Base-by-base conservation (phyloP, 2,329 filamentous ascomycete genomes). In the Alternaria sp. region DNA sequence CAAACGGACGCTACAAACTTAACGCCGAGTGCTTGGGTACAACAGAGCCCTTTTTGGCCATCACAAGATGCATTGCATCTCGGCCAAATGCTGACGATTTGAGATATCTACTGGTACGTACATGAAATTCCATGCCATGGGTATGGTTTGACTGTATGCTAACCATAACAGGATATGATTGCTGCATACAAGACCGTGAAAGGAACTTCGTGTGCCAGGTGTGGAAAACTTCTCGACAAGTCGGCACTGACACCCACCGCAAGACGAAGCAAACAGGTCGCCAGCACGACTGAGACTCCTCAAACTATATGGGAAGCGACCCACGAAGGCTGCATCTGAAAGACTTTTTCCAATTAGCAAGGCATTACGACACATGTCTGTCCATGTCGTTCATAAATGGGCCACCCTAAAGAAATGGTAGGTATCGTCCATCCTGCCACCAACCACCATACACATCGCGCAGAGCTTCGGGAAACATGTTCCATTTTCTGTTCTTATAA, bases 101-200 rank as follows among this genome's bases (percentile, higher is more conserved):
- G 38, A 67, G 61, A 34, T 66, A 73, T 66, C 55, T 78, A 16
- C 62, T 80, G 72, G 78, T 80, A 71, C 53, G 72, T 65, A n/a
- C 28, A 43, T 14, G 11, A 44, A 4, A 27, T 14, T 22, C 4
- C 18, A 6, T 40, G 12, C 14, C 14, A 30, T 34, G 16, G 36
- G 5, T 2, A 50, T 27, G n/a, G 18, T 44, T n/a, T 22, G 36
- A 34, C 43, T 41, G 20, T 14, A 63, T 59, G 41, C 65, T 77
- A 51, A 66, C 16, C 30, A 38, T 32, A 38, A 30, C 58, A 80
- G 78, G 72, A 78, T 59, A 80, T 80, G 78, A 77, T 80, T 62
- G 70, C 71, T 32, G 74, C 77, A n/a, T 80, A 79, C 60, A 79
- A 74, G 48, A 72, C 65, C 11, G 63, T 74, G 27, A 74, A 73